Percentiles rank a stretch among this genome's conserved stretches.
Conservation (phyloP, 148 eudicot genomes). For the Heliamphora exappendiculata region DNA sequence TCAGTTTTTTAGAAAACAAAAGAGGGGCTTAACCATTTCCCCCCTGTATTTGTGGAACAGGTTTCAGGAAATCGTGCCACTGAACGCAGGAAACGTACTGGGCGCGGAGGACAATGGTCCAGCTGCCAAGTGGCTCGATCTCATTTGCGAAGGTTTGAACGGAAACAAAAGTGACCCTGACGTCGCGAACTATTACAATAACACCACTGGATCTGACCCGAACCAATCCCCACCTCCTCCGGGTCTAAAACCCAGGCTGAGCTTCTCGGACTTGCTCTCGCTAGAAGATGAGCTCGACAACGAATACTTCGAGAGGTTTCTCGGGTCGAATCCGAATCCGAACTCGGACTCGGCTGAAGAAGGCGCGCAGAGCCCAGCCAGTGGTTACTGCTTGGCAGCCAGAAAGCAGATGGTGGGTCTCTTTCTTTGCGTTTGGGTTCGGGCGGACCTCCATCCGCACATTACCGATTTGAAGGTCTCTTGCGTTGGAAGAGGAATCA, state of each 20-base stretch:
- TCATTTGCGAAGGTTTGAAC: conserved; percentile 41
- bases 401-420: conserved; percentile 72
- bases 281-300: conserved; percentile 27
- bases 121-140: conserved; percentile 51
- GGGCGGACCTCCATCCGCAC: conserved; percentile 31
- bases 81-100: conserved; percentile 60
- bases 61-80: conserved; percentile 71
- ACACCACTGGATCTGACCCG: not conserved
- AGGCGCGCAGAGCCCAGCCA: conserved; percentile 13
- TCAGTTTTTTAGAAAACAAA: too few relatives aligned
- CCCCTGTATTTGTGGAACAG: conserved; percentile 24
- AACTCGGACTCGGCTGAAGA: conserved; percentile 16
- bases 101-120: conserved; percentile 62
- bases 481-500: conserved; percentile 57
- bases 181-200: conserved; percentile 8
- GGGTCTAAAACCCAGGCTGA: conserved; percentile 24
- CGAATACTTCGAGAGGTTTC: conserved; percentile 14
- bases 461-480: conserved; percentile 43
- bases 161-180: conserved; percentile 6
- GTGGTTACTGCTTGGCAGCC: conserved; percentile 29
- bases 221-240: conserved; percentile 6
- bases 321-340: conserved; percentile 12
- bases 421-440: conserved; percentile 50
- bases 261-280: conserved; percentile 39
- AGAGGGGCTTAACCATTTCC: conserved; percentile 14